phyloP scores from a whole-genome alignment of 1,284 basidiomycete species.

The Paramarasmius palmivorus region DNA sequence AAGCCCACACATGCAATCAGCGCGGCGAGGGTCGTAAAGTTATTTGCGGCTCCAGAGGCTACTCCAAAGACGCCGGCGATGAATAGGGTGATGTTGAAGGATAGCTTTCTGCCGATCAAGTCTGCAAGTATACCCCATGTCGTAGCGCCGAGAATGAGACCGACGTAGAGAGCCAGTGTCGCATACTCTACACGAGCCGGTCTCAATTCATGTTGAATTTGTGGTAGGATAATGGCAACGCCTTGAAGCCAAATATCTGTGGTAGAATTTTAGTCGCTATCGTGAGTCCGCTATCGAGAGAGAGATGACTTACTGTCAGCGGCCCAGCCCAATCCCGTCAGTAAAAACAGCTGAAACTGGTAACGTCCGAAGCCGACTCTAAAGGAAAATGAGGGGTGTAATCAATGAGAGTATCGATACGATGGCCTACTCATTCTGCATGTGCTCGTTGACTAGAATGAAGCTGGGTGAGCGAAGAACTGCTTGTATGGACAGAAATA shows the following conservation, averaged over 20 bases:
- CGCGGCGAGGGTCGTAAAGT: slow-evolving; percentile 50
- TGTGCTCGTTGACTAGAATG: slow-evolving; percentile 42
- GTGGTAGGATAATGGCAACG: slow-evolving; percentile 50
- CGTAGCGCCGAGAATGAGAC: slow-evolving; percentile 58
- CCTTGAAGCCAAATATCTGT: slow-evolving; percentile 46
- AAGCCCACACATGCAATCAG: slow-evolving; percentile 56
- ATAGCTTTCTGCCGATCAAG: slow-evolving; percentile 50
- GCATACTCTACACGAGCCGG: slow-evolving; percentile 46
- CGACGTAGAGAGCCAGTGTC: slow-evolving; percentile 57
- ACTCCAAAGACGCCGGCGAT: slow-evolving; percentile 61
- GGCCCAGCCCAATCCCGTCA: slow-evolving; percentile 56
- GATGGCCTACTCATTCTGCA: slow-evolving; percentile 45
- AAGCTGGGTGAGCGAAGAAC: background rate
- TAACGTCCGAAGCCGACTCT: slow-evolving; percentile 65
- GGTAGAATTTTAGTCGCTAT: slow-evolving; percentile 8
- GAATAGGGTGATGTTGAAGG: slow-evolving; percentile 63
- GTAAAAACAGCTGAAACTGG: slow-evolving; percentile 57
- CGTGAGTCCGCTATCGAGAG: slow-evolving; percentile 1
- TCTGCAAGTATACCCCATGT: slow-evolving; percentile 54
- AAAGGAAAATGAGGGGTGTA: slow-evolving; percentile 4
- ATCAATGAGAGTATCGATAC: background rate
- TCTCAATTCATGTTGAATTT: slow-evolving; percentile 46
- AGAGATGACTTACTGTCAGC: slow-evolving; percentile 48
- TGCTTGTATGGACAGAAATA: background rate
- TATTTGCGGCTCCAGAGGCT: slow-evolving; percentile 53